phyloP scores from a whole-genome alignment of 352 stramenopile species.

The Globisporangium acanthophoron region DNA sequence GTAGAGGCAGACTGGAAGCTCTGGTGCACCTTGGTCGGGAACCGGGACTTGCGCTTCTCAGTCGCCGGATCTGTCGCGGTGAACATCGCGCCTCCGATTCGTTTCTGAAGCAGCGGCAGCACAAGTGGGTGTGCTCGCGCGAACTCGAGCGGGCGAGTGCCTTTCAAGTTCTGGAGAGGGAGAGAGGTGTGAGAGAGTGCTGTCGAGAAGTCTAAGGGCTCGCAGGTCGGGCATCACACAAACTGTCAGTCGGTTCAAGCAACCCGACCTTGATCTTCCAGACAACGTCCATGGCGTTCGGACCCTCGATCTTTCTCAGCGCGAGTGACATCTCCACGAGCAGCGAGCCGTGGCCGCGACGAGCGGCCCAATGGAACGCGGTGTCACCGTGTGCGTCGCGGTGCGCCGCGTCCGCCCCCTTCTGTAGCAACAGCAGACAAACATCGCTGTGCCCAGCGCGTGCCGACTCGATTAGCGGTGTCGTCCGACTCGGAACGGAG shows the following conservation, averaged over 20 bases:
- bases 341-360: slow-evolving; percentile 42
- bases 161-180: slow-evolving; percentile 45
- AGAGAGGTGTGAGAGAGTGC: neutral
- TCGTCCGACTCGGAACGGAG: slow-evolving; percentile 40
- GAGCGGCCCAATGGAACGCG: slow-evolving; percentile 61
- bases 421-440: slow-evolving; percentile 37
- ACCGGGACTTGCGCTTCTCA: slow-evolving; percentile 29
- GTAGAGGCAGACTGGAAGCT: neutral
- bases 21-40: slow-evolving; percentile 15
- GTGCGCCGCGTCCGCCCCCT: slow-evolving; percentile 36
- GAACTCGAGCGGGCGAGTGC: slow-evolving; percentile 44
- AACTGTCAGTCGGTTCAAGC: neutral
- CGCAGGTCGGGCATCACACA: neutral
- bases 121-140: slow-evolving; percentile 28
- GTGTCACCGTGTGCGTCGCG: slow-evolving; percentile 58
- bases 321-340: slow-evolving; percentile 41
- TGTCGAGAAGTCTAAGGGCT: neutral
- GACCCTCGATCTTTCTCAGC: slow-evolving; percentile 21
- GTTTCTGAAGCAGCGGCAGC: slow-evolving; percentile 44
- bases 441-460: slow-evolving; percentile 41
- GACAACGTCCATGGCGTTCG: slow-evolving; percentile 17
- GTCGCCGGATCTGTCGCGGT: neutral
- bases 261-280: slow-evolving; percentile 47
- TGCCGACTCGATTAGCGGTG: slow-evolving; percentile 55
- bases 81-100: slow-evolving; percentile 24